Percentiles rank a stretch among this genome's conserved stretches.
Evolutionary conservation across 192 early-diverging fungal genomes (phyloP).

Genomic region (Chytriomyces hyalinus): DNA sequence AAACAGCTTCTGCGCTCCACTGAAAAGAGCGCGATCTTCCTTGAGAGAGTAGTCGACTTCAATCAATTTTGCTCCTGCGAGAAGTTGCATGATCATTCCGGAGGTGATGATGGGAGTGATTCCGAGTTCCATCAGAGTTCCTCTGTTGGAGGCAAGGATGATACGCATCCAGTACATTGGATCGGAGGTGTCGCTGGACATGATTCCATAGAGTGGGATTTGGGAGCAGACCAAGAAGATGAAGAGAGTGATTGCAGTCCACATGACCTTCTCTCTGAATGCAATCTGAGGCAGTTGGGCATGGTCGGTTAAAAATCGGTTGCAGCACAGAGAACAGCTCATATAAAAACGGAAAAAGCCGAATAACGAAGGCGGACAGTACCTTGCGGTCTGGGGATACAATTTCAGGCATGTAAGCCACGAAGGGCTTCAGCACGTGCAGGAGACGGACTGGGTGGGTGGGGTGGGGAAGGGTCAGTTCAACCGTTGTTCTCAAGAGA

Average conservation of each 20-base stretch:
- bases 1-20: slow-evolving; percentile 99
- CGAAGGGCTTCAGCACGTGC: slow-evolving; percentile 96
- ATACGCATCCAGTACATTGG: slow-evolving; percentile 99
- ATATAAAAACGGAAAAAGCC: neutral
- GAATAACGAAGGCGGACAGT: slow-evolving; percentile 8
- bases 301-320: slow-evolving; percentile 20
- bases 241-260: slow-evolving; percentile 99
- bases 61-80: slow-evolving; percentile 97
- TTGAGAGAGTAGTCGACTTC: slow-evolving; percentile 98
- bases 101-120: slow-evolving; percentile 99
- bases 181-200: slow-evolving; percentile 99
- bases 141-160: slow-evolving; percentile 99
- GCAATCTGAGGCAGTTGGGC: slow-evolving; percentile 67
- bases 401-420: slow-evolving; percentile 98
- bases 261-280: slow-evolving; percentile 98
- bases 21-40: slow-evolving; percentile 98
- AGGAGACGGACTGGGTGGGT: slow-evolving; percentile 82
- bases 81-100: slow-evolving; percentile 99
- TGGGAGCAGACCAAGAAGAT: slow-evolving; percentile 99
- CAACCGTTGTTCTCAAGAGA: neutral
- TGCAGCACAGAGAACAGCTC: neutral
- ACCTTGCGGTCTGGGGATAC: slow-evolving; percentile 96
- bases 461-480: neutral
- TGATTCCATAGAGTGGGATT: slow-evolving; percentile 99
- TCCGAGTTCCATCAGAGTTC: slow-evolving; percentile 99